Base-by-base conservation (phyloP, 1,284 basidiomycete genomes). In the Marasmius fiardii region DNA sequence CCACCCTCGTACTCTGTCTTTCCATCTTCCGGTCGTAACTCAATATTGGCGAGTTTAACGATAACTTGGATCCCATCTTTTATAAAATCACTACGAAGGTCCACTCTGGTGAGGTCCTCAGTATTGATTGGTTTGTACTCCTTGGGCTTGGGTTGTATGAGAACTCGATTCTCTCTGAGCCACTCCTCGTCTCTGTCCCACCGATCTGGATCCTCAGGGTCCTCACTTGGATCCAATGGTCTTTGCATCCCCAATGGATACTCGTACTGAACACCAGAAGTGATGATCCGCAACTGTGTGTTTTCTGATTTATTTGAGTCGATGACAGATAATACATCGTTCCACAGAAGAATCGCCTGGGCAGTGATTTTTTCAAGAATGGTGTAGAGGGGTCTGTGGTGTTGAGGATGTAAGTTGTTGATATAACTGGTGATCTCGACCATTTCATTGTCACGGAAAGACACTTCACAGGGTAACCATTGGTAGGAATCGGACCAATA, bases 11-110 rank as follows among this genome's bases (percentile, higher is more conserved):
- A 74, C n/a, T 60, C 56, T 1, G 71, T 71, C 23, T 71, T 71
- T 2, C 39, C 39, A n/a, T n/a, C 39, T 37, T 78, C 76, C 0
- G 80, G 78, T 0, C 76, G 77, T 26, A 78, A 60, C 16, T 73
- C 65, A 51, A 82, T 79, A 58, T 76, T 78, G 0, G 77, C 75
- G 2, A 82, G 65, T 63, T 82, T 82, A 53, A 79, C 73, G 54
- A 82, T 80, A 14, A 81, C 66, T 58, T 81, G 80, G 3, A 79
- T 55, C 1, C 39, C 65, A 63, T 18, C 50, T 52, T 49, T 60
- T 39, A 41, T 61, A 60, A 56, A 68, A 20, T 60, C 58, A 16
- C 44, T 51, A 37, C 55, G 61, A 31, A 71, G 54, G 48, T 66
- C 61, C 8, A 69, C 11, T n/a, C 33, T 37, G 44, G 55, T 62